These are phyloP conservation scores for Lasiodiplodia sp. DNA, from an alignment of 2,329 filamentous ascomycete genomes.

Conservation along the genomic window DNA sequence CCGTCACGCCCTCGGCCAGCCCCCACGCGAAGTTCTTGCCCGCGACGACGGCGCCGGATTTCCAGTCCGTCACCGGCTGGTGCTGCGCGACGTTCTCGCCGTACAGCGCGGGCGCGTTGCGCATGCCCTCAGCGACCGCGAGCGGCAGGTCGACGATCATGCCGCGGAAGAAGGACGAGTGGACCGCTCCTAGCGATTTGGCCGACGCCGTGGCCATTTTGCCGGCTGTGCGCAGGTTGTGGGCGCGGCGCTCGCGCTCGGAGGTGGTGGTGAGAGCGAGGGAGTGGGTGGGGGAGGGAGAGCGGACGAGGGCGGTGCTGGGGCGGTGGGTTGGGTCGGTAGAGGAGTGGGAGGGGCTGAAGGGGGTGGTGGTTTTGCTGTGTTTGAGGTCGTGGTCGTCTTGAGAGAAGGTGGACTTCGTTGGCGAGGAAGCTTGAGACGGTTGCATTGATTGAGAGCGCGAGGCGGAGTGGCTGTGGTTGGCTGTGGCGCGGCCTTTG, in stretches of 20 bases:
- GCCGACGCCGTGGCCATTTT: conserved; percentile 32
- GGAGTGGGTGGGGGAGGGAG: neutral
- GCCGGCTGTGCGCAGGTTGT: neutral
- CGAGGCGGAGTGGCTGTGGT: neutral
- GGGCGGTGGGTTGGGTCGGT: neutral
- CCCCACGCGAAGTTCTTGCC: conserved; percentile 45
- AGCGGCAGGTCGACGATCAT: conserved; percentile 47
- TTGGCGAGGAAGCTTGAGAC: neutral
- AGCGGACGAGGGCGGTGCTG: neutral
- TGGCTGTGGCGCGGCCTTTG: neutral
- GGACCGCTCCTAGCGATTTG: conserved; percentile 38
- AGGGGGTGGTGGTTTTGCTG: neutral
- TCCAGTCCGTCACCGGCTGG: conserved; percentile 43
- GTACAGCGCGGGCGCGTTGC: conserved; percentile 39
- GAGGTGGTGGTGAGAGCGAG: neutral
- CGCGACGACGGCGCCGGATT: conserved; percentile 42
- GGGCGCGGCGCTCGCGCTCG: conserved; percentile 14
- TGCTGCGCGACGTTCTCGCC: conserved; percentile 31
- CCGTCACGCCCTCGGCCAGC: conserved; percentile 43
- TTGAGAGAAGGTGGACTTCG: neutral
- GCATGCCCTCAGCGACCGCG: conserved; percentile 47
- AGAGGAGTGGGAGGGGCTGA: neutral
- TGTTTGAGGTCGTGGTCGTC: neutral
- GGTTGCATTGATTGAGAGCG: neutral
- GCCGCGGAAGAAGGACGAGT: conserved; percentile 39